Conservation (phyloP, 495 filamentous ascomycete species). For the Penicillium odoratum region DNA sequence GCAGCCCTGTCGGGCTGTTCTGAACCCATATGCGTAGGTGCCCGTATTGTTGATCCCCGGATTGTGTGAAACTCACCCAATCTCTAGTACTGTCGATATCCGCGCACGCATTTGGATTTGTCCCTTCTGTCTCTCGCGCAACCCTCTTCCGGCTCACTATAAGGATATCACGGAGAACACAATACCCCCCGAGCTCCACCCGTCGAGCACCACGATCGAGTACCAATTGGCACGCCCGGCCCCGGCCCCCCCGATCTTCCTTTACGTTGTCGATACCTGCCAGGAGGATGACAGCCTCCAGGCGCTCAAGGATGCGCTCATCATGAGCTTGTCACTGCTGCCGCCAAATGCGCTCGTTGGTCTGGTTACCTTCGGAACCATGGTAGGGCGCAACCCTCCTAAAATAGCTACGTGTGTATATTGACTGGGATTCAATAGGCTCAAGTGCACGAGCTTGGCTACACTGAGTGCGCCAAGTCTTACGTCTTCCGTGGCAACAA, state of each 20-base stretch:
- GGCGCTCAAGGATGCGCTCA: slow-evolving; percentile 91
- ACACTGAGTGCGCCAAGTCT: slow-evolving; percentile 98
- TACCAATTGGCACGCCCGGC: slow-evolving; percentile 92
- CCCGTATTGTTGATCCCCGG: slow-evolving; percentile 5
- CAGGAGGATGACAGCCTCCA: slow-evolving; percentile 97
- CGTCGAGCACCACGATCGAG: slow-evolving; percentile 93
- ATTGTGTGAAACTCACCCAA: slow-evolving; percentile 23
- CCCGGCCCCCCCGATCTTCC: slow-evolving; percentile 91
- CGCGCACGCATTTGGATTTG: slow-evolving; percentile 97
- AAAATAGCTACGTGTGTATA: slow-evolving; percentile 18
- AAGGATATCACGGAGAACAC: slow-evolving; percentile 96
- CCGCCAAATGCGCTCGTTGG: slow-evolving; percentile 94
- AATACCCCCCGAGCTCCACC: slow-evolving; percentile 94
- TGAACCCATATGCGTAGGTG: slow-evolving; percentile 93
- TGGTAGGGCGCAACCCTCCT: slow-evolving; percentile 56
- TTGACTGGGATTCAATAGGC: slow-evolving; percentile 51
- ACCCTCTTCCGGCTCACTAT: slow-evolving; percentile 93
- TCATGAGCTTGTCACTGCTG: slow-evolving; percentile 94
- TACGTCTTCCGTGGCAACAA: slow-evolving; percentile 99
- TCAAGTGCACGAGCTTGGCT: slow-evolving; percentile 98
- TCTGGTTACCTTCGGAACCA: slow-evolving; percentile 93
- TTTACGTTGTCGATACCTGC: slow-evolving; percentile 98
- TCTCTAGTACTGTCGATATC: slow-evolving; percentile 83
- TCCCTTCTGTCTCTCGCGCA: slow-evolving; percentile 95
- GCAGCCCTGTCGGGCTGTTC: slow-evolving; percentile 88